A percentile compares a stretch with the other conserved stretches of the same genome.
Conservation (phyloP, 2,329 filamentous ascomycete genomes). For the Neonectria magnoliae region DNA sequence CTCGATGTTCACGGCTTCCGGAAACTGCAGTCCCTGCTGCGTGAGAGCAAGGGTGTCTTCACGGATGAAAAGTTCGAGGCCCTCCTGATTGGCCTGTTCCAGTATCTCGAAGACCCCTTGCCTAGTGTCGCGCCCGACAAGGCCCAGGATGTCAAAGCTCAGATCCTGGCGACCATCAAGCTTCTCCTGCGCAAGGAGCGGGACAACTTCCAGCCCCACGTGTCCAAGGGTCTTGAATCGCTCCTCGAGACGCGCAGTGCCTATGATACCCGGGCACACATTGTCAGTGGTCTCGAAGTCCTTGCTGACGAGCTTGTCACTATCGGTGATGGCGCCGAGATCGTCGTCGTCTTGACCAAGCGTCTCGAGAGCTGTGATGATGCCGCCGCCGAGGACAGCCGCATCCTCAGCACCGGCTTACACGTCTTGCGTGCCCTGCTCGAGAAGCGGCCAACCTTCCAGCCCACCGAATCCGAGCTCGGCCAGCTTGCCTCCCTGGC, state of each 20-base stretch:
- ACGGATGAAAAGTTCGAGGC: slow-evolving; percentile 75
- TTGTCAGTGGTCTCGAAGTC: slow-evolving; percentile 78
- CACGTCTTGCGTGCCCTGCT: slow-evolving; percentile 71
- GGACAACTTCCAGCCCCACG: slow-evolving; percentile 72
- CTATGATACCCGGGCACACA: slow-evolving; percentile 76
- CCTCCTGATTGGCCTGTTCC: slow-evolving; percentile 73
- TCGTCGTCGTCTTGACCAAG: slow-evolving; percentile 63
- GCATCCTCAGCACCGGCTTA: slow-evolving; percentile 70
- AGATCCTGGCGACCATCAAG: slow-evolving; percentile 78
- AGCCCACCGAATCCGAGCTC: slow-evolving; percentile 63
- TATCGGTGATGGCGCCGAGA: slow-evolving; percentile 71
- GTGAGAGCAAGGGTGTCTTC: slow-evolving; percentile 71
- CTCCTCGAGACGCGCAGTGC: slow-evolving; percentile 71
- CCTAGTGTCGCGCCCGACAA: slow-evolving; percentile 68
- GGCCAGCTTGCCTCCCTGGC: slow-evolving; percentile 61
- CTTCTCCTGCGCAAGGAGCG: slow-evolving; percentile 75
- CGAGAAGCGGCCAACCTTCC: slow-evolving; percentile 58
- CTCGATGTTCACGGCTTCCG: slow-evolving; percentile 86
- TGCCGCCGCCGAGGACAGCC: slow-evolving; percentile 56
- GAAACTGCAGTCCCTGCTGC: slow-evolving; percentile 78
- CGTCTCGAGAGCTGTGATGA: slow-evolving; percentile 57
- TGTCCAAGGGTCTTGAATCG: slow-evolving; percentile 73
- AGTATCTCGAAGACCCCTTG: slow-evolving; percentile 74
- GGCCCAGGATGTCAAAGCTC: slow-evolving; percentile 76
- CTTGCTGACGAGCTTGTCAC: slow-evolving; percentile 77